These are phyloP conservation scores for Tilletiaria anomala DNA, from an alignment of 1,284 basidiomycete species.

Conservation along the genomic window DNA sequence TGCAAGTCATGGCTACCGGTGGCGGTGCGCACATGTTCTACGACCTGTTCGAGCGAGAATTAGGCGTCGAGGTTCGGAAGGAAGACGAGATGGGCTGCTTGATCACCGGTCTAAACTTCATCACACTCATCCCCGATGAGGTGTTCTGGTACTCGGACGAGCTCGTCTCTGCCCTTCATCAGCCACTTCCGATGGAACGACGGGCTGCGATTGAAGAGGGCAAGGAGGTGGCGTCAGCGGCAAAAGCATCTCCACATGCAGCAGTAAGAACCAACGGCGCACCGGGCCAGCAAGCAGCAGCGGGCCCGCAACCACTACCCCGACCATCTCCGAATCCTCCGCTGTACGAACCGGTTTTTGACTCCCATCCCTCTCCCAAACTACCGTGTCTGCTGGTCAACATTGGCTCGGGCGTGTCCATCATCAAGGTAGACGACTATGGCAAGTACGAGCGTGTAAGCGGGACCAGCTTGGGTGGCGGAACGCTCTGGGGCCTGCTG, in stretches of 20 bases:
- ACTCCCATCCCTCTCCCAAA: slow-evolving; percentile 53
- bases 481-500: slow-evolving; percentile 93
- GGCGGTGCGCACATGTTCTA: slow-evolving; percentile 92
- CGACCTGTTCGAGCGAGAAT: slow-evolving; percentile 58
- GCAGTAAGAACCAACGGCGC: background rate
- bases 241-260: too few relatives aligned
- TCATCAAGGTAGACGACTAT: slow-evolving; percentile 91
- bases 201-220: too few relatives aligned
- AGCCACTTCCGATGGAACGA: slow-evolving; percentile 7
- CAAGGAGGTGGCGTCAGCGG: background rate
- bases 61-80: slow-evolving; percentile 65
- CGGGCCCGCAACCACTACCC: slow-evolving; percentile 48
- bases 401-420: slow-evolving; percentile 92
- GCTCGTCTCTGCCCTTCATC: slow-evolving; percentile 49
- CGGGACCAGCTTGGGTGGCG: slow-evolving; percentile 93
- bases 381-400: slow-evolving; percentile 94
- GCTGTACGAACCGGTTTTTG: slow-evolving; percentile 74
- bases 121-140: slow-evolving; percentile 89
- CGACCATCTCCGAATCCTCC: slow-evolving; percentile 86
- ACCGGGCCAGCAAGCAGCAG: background rate
- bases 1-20: slow-evolving; percentile 96
- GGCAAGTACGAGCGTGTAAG: slow-evolving; percentile 91
- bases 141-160: slow-evolving; percentile 98
- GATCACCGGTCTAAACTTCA: slow-evolving; percentile 92
- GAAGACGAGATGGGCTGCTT: slow-evolving; percentile 99